phyloP scores from a whole-genome alignment of 2,329 filamentous ascomycete species.

The Neofusicoccum parvum region DNA sequence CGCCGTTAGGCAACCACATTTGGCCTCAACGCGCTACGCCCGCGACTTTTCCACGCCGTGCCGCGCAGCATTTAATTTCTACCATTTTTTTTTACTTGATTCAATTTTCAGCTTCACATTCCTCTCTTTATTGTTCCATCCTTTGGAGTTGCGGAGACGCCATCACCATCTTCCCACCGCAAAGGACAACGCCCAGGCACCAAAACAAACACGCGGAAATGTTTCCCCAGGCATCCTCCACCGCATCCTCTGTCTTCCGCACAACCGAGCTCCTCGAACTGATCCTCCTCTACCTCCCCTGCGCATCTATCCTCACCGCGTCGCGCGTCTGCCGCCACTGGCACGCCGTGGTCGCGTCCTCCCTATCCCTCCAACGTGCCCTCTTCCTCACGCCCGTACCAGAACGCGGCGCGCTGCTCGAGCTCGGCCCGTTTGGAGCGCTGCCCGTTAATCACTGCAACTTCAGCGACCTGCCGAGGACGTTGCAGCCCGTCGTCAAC shows the following conservation, averaged over 20 bases:
- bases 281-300: conserved; percentile 7
- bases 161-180: too few relatives aligned
- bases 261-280: conserved; percentile 19
- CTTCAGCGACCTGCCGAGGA: background rate
- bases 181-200: too few relatives aligned
- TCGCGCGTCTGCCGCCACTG: background rate
- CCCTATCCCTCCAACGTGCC: conserved; percentile 2
- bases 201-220: background rate
- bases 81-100: too few relatives aligned
- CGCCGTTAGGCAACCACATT: too few relatives aligned
- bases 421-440: background rate
- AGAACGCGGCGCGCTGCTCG: background rate
- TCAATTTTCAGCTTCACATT: too few relatives aligned
- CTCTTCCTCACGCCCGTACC: conserved; percentile 11
- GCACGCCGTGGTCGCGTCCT: background rate
- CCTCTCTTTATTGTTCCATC: too few relatives aligned
- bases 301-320: background rate
- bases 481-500: background rate
- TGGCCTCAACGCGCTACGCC: too few relatives aligned
- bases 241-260: background rate
- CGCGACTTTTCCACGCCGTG: too few relatives aligned
- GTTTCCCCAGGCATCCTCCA: background rate
- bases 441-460: background rate
- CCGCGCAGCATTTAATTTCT: too few relatives aligned
- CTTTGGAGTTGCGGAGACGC: too few relatives aligned